Base-by-base conservation (phyloP, 331 rosid species). In the Cucumis variabilis region DNA sequence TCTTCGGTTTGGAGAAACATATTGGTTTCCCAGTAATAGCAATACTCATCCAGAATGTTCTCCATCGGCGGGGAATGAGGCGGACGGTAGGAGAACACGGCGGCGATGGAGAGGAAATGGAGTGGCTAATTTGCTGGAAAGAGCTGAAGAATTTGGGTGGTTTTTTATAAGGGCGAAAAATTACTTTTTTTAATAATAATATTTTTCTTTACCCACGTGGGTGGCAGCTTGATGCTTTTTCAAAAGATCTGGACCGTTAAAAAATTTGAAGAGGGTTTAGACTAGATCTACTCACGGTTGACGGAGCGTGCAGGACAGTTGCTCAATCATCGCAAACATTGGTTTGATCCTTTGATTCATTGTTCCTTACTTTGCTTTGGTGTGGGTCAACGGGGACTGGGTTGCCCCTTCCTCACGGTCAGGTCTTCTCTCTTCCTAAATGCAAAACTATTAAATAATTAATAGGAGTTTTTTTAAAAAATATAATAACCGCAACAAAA, bases 21-120 rank as follows among this genome's bases (percentile, higher is more conserved):
- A n/a, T n/a, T 93, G 86, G 99, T 94, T 33, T 97, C 98, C 98
- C 99, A 97, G 28, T 94, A 94, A 83, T 87, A 87, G 50, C 85
- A 89, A 92, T 94, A 92, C 24, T 95, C 98, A 0, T 93, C 94
- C 2, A 93, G 92, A 71, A 90, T 87, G 87, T 93, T 91, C 86
- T 94, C 99, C 98, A 97, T 97, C 2, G 55, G 83, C 71, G 25
- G 70, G 63, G 0, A 60, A 46, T 48, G 19, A 1, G 51, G 14
- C 30, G 24, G 86, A 3, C 25, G 55, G 48, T 6, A 11, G 80
- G 67, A 51, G 68, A 9, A 79, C 24, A 25, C 46, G 67, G 23
- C 37, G 83, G 76, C n/a, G 46, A 28, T 28, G 76, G 58, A 73
- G 79, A 73, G 79, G 48, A 69, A 28, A 5, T 41, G 7, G 65